Percentiles rank a stretch among this genome's conserved stretches.
phyloP scores from a whole-genome alignment of 225 moss, liverwort and hornwort species.

The Takakia lepidozioides region DNA sequence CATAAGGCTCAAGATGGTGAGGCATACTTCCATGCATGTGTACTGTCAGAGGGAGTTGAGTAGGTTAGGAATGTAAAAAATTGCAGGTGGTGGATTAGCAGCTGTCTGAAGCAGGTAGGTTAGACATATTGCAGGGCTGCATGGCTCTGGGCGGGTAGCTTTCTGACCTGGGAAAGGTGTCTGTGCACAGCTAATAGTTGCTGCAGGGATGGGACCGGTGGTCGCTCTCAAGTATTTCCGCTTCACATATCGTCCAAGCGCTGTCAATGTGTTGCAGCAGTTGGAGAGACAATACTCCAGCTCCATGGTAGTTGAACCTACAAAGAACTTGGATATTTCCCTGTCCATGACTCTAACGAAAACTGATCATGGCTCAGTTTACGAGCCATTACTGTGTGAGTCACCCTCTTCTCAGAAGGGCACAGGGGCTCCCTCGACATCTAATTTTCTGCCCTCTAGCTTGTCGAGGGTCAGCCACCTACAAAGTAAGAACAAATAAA shows the following conservation, averaged over 20 bases:
- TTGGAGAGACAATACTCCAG: conserved; percentile 39
- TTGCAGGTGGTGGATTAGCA: too few species aligned
- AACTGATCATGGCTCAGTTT: conserved; percentile 60
- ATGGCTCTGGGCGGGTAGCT: too few species aligned
- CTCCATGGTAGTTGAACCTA: conserved; percentile 29
- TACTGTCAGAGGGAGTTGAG: too few species aligned
- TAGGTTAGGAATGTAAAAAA: too few species aligned
- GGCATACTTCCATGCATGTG: too few species aligned
- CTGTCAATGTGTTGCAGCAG: conserved; percentile 74
- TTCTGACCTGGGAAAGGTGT: neutral
- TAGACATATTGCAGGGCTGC: too few species aligned
- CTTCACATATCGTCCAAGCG: conserved; percentile 69
- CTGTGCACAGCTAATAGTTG: conserved; percentile 57
- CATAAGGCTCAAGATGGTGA: too few species aligned
- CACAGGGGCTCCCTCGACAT: conserved; percentile 17
- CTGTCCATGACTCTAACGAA: conserved; percentile 22
- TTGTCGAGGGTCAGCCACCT: conserved; percentile 23
- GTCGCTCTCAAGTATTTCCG: conserved; percentile 74
- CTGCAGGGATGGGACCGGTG: conserved; percentile 84
- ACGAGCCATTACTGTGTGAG: conserved; percentile 70
- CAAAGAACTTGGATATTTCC: conserved; percentile 37
- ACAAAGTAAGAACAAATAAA: conserved; percentile 47
- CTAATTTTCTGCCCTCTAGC: conserved; percentile 35
- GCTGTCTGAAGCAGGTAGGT: too few species aligned
- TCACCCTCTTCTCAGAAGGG: conserved; percentile 19